Base-by-base conservation (phyloP, 352 stramenopile genomes). In the Globisporangium lucens region DNA sequence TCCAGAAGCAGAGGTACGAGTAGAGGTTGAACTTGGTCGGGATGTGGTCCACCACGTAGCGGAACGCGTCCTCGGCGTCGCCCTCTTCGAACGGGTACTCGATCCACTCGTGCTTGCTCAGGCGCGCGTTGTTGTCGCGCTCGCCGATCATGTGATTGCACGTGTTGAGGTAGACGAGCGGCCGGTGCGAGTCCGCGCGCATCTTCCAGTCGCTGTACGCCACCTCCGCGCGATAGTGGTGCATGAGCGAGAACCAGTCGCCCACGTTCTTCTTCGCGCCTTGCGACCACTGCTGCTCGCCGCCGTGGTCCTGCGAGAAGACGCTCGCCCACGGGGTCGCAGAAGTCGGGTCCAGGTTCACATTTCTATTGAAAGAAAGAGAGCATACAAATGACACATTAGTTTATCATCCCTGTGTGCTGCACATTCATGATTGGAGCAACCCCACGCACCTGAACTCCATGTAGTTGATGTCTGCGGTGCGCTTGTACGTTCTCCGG, bases 61-160 rank as follows among this genome's bases (percentile, higher is more conserved):
- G 70, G 67, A 94, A 89, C n/a, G 86, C 88, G 65, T 89, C 80
- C 33, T 91, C 75, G 0, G 72, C 75, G 61, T 90, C 72, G 30
- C 88, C 88, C 29, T 80, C 73, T 53, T 94, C 74, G 72, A 93
- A 91, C 47, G 87, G 83, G 59, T 94, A 94, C 73, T 95, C 78
- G 65, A 76, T 75, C 88, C 88, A 95, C 53, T 94, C 84, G 72
- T 87, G 77, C 73, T 95, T 95, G 64, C 62, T 71, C 60, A 95
- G 75, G 4, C 67, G 75, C 29, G 76, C 67, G 68, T 95, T 95
- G 69, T 93, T 95, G 77, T 95, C 88, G 49, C 69, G 77, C 72
- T 95, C 80, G 53, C 88, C 85, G 66, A 95, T 93, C 85, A 95
- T 91, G 85, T 95, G 88, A 63, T 95, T 95, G 79, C 88, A 95